A percentile compares a stretch with the other conserved stretches of the same genome.
Conservation (phyloP, 441 rosid species). For the Croton setiger region DNA sequence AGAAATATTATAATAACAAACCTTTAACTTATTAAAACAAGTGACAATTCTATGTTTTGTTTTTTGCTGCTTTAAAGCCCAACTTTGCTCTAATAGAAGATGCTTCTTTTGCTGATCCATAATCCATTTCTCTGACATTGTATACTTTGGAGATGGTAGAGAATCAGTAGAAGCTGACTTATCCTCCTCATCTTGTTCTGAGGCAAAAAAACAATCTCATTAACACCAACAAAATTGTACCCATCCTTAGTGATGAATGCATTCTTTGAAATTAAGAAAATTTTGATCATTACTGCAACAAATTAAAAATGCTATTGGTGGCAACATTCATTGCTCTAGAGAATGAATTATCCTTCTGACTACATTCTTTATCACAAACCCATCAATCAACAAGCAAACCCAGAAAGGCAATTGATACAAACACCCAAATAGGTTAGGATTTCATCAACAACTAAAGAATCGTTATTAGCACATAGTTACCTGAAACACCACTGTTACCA, state of each 20-base stretch:
- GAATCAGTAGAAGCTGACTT: slow-evolving; percentile 38
- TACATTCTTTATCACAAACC: slow-evolving; percentile 23
- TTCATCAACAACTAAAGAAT: background rate
- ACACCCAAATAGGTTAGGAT: slow-evolving; percentile 8
- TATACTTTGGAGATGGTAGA: slow-evolving; percentile 58
- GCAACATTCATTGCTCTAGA: slow-evolving; percentile 1
- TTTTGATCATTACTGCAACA: too few relatives aligned
- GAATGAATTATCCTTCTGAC: slow-evolving; percentile 24
- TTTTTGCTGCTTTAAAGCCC: slow-evolving; percentile 64
- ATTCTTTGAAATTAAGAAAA: slow-evolving; percentile 25
- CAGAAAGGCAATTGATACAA: too few relatives aligned
- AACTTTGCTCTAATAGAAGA: slow-evolving; percentile 48
- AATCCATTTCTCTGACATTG: slow-evolving; percentile 89
- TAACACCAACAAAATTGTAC: slow-evolving; percentile 23
- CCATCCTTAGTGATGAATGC: slow-evolving; percentile 17
- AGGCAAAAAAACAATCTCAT: slow-evolving; percentile 26
- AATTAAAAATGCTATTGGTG: slow-evolving; percentile 10
- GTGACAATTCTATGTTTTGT: slow-evolving; percentile 53
- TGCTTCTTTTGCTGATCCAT: slow-evolving; percentile 64
- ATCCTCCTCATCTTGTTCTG: slow-evolving; percentile 61
- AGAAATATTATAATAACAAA: slow-evolving; percentile 30
- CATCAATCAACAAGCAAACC: slow-evolving; percentile 2
- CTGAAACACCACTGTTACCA: slow-evolving; percentile 29
- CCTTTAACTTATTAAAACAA: slow-evolving; percentile 72
- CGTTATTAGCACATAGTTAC: slow-evolving; percentile 20